These are phyloP conservation scores for Thielaviopsis ethacetica DNA, from an alignment of 2,329 filamentous ascomycete species.

Conservation along the genomic window DNA sequence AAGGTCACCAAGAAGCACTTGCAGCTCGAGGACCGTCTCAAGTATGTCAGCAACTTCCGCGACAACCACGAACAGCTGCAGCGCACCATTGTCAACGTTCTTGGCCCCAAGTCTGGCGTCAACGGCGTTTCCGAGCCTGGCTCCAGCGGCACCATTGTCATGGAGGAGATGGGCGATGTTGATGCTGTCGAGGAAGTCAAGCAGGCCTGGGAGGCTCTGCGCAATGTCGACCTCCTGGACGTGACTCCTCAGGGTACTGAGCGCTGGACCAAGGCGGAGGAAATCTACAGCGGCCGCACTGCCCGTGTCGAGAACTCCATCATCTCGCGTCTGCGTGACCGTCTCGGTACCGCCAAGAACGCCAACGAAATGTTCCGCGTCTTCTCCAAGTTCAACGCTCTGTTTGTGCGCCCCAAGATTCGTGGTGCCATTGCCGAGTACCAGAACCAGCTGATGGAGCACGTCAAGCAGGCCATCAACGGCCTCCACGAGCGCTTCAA, in stretches of 20 bases:
- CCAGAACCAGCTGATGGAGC: slow-evolving; percentile 93
- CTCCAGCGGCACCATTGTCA: slow-evolving; percentile 49
- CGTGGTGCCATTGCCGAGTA: slow-evolving; percentile 95
- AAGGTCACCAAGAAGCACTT: slow-evolving; percentile 81
- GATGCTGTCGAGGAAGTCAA: slow-evolving; percentile 94
- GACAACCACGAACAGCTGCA: slow-evolving; percentile 97
- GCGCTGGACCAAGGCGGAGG: slow-evolving; percentile 84
- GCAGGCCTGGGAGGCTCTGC: slow-evolving; percentile 84
- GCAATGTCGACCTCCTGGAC: slow-evolving; percentile 89
- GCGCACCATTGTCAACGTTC: slow-evolving; percentile 89
- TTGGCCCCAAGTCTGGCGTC: slow-evolving; percentile 52
- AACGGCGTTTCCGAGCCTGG: slow-evolving; percentile 25
- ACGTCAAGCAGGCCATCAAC: slow-evolving; percentile 91
- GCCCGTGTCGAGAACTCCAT: slow-evolving; percentile 97
- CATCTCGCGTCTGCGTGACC: slow-evolving; percentile 82
- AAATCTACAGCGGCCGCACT: slow-evolving; percentile 92
- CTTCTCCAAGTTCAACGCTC: slow-evolving; percentile 98
- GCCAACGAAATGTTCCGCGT: slow-evolving; percentile 99
- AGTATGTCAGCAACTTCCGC: slow-evolving; percentile 87
- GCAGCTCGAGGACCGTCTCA: slow-evolving; percentile 76
- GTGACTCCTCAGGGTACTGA: slow-evolving; percentile 80
- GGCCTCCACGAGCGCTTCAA: slow-evolving; percentile 93
- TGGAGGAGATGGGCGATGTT: slow-evolving; percentile 92
- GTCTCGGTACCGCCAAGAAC: slow-evolving; percentile 86
- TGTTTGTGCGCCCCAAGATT: slow-evolving; percentile 98